Evolutionary conservation across 2,329 filamentous ascomycete genomes (phyloP).

Genomic region (Sporothrix curviconia): DNA sequence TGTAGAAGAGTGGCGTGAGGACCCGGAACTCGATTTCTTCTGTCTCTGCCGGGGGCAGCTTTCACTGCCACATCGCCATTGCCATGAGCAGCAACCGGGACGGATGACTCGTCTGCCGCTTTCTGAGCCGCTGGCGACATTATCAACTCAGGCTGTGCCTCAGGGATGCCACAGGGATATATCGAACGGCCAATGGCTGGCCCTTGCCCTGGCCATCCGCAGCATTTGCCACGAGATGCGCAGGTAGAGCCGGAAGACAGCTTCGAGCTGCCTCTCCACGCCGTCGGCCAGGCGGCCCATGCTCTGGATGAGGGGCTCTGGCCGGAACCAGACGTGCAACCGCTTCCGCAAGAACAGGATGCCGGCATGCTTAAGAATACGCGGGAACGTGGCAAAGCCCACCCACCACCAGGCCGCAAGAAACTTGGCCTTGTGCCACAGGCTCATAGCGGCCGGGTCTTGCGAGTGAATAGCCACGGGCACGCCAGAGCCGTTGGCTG

Average conservation of each 20-base stretch:
- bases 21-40: conserved; percentile 49
- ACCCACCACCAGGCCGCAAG: conserved; percentile 59
- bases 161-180: conserved; percentile 45
- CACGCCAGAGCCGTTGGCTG: conserved; percentile 30
- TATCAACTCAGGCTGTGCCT: conserved; percentile 33
- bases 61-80: no score
- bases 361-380: conserved; percentile 56
- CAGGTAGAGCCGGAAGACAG: conserved; percentile 42
- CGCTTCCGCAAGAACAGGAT: conserved; percentile 49
- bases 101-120: neutral
- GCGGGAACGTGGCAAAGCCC: conserved; percentile 57
- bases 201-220: conserved; percentile 16
- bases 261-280: conserved; percentile 43
- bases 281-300: conserved; percentile 47
- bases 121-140: conserved; percentile 26
- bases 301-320: conserved; percentile 53
- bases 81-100: neutral
- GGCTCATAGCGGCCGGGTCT: conserved; percentile 42
- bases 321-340: conserved; percentile 59
- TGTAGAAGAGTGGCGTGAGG: conserved; percentile 61
- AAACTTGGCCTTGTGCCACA: conserved; percentile 39
- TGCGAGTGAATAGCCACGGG: conserved; percentile 21
- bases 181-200: conserved; percentile 40
- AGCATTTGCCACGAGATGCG: conserved; percentile 40
- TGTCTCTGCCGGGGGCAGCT: neutral